A percentile compares a stretch with the other conserved stretches of the same genome.
Evolutionary conservation across 2,329 filamentous ascomycete genomes (phyloP).

Genomic region (Corynespora cassiicola): DNA sequence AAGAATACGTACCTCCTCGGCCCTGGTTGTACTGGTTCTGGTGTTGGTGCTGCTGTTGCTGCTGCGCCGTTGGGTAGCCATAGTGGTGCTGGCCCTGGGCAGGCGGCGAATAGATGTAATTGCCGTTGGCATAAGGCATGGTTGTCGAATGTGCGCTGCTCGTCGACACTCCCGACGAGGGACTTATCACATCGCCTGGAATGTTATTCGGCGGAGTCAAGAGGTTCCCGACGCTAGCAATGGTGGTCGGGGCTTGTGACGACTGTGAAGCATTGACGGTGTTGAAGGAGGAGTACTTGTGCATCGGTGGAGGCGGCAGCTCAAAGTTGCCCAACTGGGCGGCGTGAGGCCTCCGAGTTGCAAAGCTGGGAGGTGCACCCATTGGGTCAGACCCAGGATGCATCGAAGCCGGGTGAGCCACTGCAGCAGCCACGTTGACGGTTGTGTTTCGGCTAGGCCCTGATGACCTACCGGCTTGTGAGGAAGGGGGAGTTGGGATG

Average conservation of each 20-base stretch:
- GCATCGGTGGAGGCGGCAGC: conserved; percentile 65
- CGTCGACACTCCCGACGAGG: conserved; percentile 66
- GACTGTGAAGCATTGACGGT: conserved; percentile 50
- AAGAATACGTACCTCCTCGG: conserved; percentile 61
- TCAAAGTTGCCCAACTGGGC: conserved; percentile 73
- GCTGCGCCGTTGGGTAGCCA: conserved; percentile 52
- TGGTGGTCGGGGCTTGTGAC: conserved; percentile 53
- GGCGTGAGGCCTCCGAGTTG: conserved; percentile 73
- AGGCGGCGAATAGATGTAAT: conserved; percentile 66
- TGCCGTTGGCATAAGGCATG: conserved; percentile 64
- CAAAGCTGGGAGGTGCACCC: conserved; percentile 70
- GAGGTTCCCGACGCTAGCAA: conserved; percentile 65
- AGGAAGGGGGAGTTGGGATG: conserved; percentile 48
- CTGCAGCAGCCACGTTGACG: conserved; percentile 68
- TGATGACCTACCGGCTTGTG: conserved; percentile 50
- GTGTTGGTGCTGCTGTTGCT: conserved; percentile 19
- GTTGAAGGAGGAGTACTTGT: conserved; percentile 58
- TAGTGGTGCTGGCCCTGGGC: conserved; percentile 66
- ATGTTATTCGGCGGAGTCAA: conserved; percentile 68
- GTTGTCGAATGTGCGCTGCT: conserved; percentile 65
- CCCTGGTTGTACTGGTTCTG: conserved; percentile 40
- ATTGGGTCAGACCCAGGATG: conserved; percentile 67
- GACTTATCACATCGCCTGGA: conserved; percentile 67
- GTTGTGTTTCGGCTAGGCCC: conserved; percentile 51
- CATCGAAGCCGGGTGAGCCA: conserved; percentile 67